Evolutionary conservation across 1,284 basidiomycete species (phyloP), one percentile per base, ranked within the genome.

Genomic region (Trichosporon sp.): DNA sequence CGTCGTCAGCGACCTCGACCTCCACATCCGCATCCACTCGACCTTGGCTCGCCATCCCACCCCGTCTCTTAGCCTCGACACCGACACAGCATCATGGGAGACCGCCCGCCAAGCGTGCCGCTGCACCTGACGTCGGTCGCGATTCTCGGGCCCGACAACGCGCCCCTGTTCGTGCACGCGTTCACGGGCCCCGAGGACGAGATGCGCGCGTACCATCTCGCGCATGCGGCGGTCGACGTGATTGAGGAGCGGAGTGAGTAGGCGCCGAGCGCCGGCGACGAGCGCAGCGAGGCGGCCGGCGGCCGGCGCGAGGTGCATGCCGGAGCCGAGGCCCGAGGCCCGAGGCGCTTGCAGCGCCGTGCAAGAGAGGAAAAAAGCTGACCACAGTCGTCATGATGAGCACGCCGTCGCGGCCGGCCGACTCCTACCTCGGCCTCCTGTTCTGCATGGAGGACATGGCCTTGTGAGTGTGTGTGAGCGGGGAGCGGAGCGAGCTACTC

Each of bases 371-470:
- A n/a, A n/a, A n/a, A 11, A 3, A 5, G 53, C 69, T 72, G 67
- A 73, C 67, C 21, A 3, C 70, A 82, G 80, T 82, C 73, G 76
- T 80, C 32, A 80, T 81, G 78, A 79, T 77, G 35, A 75, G 75
- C 7, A 75, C 77, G 23, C 77, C 80, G 4, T 79, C 72, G 25
- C 77, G 78, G 65, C 80, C 80, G n/a, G 79, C 80, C 1, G 81
- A 82, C 62, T 75, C 74, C 18, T 83, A 80, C 63, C 76, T 83
- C n/a, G 82, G 81, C 31, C 68, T 83, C n/a, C 70, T 83, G 32
- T 83, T 81, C 70, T 82, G 79, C 67, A 82, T 83, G 80, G 82
- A 83, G 69, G 82, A 83, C 67, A 80, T 82, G 77, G 82, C 81
- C 1, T 79, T 83, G 82, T 83, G 71, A 68, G 81, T 78, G 11